A percentile compares a stretch with the other conserved stretches of the same genome.
These are phyloP conservation scores for Candida albicans DNA, from an alignment of 1,139 yeast genomes.

Conservation along the genomic window DNA sequence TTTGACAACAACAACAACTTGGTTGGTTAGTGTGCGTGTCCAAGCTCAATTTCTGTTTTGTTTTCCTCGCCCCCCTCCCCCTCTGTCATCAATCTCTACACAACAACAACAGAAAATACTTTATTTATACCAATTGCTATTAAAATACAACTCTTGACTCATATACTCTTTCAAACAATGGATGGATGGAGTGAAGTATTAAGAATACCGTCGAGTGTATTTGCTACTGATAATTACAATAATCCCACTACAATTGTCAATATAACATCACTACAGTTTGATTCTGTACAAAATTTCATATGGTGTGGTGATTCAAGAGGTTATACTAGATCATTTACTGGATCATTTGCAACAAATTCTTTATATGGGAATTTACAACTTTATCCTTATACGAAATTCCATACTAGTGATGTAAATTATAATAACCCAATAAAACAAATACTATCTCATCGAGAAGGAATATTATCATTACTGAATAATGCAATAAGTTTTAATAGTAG, in stretches of 20 bases:
- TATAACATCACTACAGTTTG: constrained; percentile 54
- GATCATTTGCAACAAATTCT: constrained; percentile 15
- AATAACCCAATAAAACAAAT: constrained; percentile 48
- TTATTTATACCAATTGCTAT: too few relatives aligned
- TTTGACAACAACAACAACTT: too few relatives aligned
- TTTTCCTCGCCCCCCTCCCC: too few relatives aligned
- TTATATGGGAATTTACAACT: constrained; percentile 26
- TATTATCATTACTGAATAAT: constrained; percentile 55
- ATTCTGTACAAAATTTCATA: constrained; percentile 66
- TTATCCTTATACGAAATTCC: constrained; percentile 52
- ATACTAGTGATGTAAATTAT: constrained; percentile 36
- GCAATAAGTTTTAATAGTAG: constrained; percentile 57
- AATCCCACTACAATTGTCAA: constrained; percentile 1
- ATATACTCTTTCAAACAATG: constrained; percentile 18
- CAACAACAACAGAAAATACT: too few relatives aligned
- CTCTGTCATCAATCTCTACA: too few relatives aligned
- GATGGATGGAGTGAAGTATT: constrained; percentile 44
- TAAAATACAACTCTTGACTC: too few relatives aligned
- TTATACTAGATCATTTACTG: constrained; percentile 32
- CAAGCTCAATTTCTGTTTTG: too few relatives aligned
- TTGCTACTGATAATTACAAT: constrained; percentile 5
- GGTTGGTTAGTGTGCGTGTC: too few relatives aligned
- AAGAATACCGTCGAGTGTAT: constrained; percentile 14
- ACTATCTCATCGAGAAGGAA: constrained; percentile 55
- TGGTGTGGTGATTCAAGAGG: constrained; percentile 81